Base-by-base conservation (phyloP, 441 rosid genomes). In the Codiaeum variegatum region DNA sequence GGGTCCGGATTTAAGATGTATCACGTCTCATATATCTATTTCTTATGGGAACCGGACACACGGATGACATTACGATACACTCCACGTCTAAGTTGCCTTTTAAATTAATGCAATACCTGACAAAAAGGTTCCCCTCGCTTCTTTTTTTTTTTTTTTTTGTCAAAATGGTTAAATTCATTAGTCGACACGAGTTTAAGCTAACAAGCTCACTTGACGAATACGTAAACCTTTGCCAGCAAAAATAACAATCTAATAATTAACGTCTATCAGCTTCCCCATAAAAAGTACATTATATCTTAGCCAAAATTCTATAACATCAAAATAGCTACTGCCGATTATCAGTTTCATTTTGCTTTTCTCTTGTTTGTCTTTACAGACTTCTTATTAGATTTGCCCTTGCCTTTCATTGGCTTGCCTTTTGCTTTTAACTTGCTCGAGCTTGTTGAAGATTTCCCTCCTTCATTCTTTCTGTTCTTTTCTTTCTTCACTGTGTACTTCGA, bases 401-500 rank as follows among this genome's bases (percentile, higher is more conserved):
- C 64, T 67, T 80, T 80, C 83, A 76, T 71, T 3, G 78, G 73
- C 68, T 77, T 79, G 59, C 74, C 42, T 6, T 56, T 68, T 6
- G 92, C 89, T 83, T 89, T 94, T 82, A 92, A 78, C 83, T 90
- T 92, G 78, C 78, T 85, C 34, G 87, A 52, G 62, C 73, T 70
- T 32, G 85, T 80, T n/a, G 87, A 79, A n/a, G 83, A 61, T 44
- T 78, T 77, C 34, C 79, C 83, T 68, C 68, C 80, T 47, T 79
- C 76, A 61, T 73, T 75, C 75, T 67, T 78, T 26, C 75, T 68
- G 69, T 74, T 90, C 71, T 79, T 88, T 80, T 94, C 96, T 79
- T 80, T 90, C 84, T 91, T 92, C 73, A 78, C 90, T 47, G 89
- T 92, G 83, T 88, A 91, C 89, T 87, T 84, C 26, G 84, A 79